Conservation (phyloP, 441 rosid species). For the Pelargonium cotyledonis region DNA sequence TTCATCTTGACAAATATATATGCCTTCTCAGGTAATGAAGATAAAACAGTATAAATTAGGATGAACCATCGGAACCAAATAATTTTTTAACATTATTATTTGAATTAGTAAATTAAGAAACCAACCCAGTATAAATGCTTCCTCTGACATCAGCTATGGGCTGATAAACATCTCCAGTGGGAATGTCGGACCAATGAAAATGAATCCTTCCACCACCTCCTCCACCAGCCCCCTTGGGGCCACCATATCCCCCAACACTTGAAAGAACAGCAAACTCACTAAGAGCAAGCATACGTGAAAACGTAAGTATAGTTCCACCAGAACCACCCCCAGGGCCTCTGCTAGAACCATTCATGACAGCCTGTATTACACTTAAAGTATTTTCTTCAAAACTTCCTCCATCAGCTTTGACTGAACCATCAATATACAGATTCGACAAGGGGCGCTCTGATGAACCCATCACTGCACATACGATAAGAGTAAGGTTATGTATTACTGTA, state of each 20-base stretch:
- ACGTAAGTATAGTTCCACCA: slow-evolving; percentile 89
- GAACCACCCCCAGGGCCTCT: slow-evolving; percentile 94
- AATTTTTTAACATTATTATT: slow-evolving; percentile 2
- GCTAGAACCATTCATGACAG: slow-evolving; percentile 27
- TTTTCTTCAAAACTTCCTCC: slow-evolving; percentile 60
- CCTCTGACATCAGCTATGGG: slow-evolving; percentile 92
- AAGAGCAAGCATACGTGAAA: slow-evolving; percentile 56
- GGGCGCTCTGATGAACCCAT: slow-evolving; percentile 98
- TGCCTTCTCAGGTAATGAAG: background rate
- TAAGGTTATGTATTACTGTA: background rate
- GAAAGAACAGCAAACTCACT: slow-evolving; percentile 72
- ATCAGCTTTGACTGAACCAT: slow-evolving; percentile 78
- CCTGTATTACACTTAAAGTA: slow-evolving; percentile 22
- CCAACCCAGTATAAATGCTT: slow-evolving; percentile 59
- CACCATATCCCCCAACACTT: slow-evolving; percentile 84
- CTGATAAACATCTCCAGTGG: slow-evolving; percentile 97
- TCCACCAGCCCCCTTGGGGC: slow-evolving; percentile 82
- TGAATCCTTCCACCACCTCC: slow-evolving; percentile 99
- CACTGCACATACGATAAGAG: slow-evolving; percentile 38
- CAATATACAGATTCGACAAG: slow-evolving; percentile 65
- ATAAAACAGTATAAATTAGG: slow-evolving; percentile 9
- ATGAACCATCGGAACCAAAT: background rate
- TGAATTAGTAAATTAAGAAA: slow-evolving; percentile 19
- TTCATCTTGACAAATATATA: background rate
- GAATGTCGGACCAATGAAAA: slow-evolving; percentile 97